Evolutionary conservation across 257 asterid genomes (phyloP).

Genomic region (Datura wrightii): DNA sequence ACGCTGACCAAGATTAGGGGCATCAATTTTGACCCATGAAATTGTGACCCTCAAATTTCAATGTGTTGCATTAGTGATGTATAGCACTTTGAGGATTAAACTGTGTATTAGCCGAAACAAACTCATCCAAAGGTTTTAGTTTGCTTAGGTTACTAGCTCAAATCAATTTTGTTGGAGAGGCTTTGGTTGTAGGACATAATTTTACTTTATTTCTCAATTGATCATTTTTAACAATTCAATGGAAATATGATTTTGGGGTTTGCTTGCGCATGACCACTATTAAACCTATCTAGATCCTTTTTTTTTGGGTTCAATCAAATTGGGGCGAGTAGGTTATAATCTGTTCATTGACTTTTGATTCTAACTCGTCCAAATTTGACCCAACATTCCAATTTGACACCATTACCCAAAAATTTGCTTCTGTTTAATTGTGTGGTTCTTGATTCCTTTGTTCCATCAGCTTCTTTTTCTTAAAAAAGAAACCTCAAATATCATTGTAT

Average conservation of each 20-base stretch:
- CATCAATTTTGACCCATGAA: no score
- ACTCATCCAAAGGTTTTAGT: background rate
- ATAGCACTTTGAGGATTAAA: no score
- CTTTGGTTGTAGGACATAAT: background rate
- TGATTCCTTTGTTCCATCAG: background rate
- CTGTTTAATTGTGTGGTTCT: background rate
- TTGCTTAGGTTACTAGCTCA: background rate
- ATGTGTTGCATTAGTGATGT: no score
- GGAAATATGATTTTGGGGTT: slow-evolving; percentile 6
- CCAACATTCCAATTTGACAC: background rate
- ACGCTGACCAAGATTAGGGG: no score
- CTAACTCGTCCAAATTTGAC: background rate
- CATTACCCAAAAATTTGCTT: background rate
- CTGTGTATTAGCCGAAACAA: no score
- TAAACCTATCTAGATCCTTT: background rate
- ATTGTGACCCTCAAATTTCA: no score
- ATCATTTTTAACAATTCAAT: background rate
- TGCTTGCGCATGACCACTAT: background rate
- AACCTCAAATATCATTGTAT: background rate
- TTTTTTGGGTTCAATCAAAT: background rate
- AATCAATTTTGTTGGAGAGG: background rate
- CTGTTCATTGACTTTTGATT: background rate
- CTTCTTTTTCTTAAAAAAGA: background rate
- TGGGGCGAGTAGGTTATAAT: background rate
- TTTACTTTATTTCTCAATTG: background rate